Evolutionary conservation across 768 basidiomycete species (phyloP), one percentile per base, ranked within the genome.

Genomic region (Clitopilus hobsonii): DNA sequence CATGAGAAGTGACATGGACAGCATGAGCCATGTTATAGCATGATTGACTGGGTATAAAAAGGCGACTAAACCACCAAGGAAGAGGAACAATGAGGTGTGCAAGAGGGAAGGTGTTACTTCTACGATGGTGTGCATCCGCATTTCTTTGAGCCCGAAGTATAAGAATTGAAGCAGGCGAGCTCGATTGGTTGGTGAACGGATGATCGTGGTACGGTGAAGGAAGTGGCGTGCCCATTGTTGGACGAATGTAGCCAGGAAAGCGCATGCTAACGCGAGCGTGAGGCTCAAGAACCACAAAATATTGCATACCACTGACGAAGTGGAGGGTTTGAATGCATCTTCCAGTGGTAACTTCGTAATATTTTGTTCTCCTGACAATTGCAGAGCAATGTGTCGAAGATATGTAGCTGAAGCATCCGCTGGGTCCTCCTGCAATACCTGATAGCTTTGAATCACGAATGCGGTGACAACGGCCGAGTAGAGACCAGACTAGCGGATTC

Each of bases 221-320:
- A 36, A 36, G 2, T n/a, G 32, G 13, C 32, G 13, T 4, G 32
- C n/a, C 63, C 63, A 63, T 49, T 63, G 63, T 38, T 54, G 57
- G 51, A 59, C 57, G 22, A 63, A 49, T 14, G 62, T 61, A 1
- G 56, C 61, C 32, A 62, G 38, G 16, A 60, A 54, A 5, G 55
- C 63, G 14, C 59, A 56, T 0, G 56, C 49, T 25, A 63, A 47
- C 27, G 61, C 62, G 20, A 63, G 56, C 5, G 54, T 57, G 26
- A 62, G 55, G 45, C 61, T 62, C 5, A 54, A n/a, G 53, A 62
- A 61, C 60, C 60, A 61, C 10, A 61, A 27, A 5, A 54, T 51
- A 32, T 62, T 62, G 26, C 60, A 52, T 18, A 57, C 27, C 24
- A 56, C 47, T 11, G 32, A 11, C 2, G 32, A 36, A 5, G 50